A percentile compares a stretch with the other conserved stretches of the same genome.
phyloP scores from a whole-genome alignment of 2,329 filamentous ascomycete species.

The Fusarium nygamai region DNA sequence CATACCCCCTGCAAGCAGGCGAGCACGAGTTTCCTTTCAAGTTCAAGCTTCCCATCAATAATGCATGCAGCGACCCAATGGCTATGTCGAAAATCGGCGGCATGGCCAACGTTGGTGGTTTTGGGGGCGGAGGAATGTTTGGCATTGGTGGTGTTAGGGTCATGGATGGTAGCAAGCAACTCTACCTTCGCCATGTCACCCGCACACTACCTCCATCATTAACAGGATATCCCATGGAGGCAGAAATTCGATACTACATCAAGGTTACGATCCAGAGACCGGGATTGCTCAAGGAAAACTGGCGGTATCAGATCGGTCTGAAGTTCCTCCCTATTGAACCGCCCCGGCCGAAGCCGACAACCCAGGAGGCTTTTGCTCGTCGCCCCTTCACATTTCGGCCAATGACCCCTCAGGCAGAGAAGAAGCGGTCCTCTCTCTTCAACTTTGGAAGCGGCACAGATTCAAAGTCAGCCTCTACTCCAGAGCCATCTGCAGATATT shows the following conservation, averaged over 20 bases:
- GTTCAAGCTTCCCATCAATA: constrained; percentile 83
- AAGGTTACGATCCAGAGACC: constrained; percentile 96
- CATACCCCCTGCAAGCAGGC: constrained; percentile 72
- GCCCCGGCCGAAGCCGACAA: constrained; percentile 72
- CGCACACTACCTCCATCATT: constrained; percentile 89
- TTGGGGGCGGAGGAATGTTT: constrained; percentile 57
- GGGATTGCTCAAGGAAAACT: constrained; percentile 89
- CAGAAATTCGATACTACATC: constrained; percentile 92
- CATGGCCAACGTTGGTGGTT: constrained; percentile 64
- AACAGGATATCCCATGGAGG: constrained; percentile 85
- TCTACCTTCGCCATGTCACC: constrained; percentile 77
- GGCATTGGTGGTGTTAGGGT: constrained; percentile 64
- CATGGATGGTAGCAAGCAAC: constrained; percentile 71
- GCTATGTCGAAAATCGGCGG: constrained; percentile 64
- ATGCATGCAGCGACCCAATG: constrained; percentile 68
- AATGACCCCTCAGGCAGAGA: constrained; percentile 49
- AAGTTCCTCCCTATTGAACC: constrained; percentile 95
- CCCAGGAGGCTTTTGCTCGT: constrained; percentile 85
- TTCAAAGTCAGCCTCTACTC: constrained; percentile 35
- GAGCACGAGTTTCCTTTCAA: constrained; percentile 80
- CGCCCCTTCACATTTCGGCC: constrained; percentile 70
- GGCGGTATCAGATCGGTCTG: constrained; percentile 74
- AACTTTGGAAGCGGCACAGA: constrained; percentile 50
- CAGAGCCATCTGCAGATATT: constrained; percentile 44
- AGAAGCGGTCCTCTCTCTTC: constrained; percentile 70